Evolutionary conservation across 169 alveolate genomes (phyloP).

Genomic region (Plasmodium malariae): DNA sequence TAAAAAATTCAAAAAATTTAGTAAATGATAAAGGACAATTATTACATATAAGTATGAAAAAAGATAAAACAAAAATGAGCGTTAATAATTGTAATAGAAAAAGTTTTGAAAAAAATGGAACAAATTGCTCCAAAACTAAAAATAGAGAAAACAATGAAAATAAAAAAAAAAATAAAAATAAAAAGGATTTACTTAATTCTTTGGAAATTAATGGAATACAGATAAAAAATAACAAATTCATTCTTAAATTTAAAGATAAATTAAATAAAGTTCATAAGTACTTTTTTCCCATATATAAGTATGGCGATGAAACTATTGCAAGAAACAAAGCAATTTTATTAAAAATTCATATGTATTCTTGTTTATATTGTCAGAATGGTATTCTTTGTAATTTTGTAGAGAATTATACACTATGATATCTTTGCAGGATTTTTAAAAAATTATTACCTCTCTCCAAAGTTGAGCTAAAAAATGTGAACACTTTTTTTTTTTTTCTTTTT

Average conservation of each 20-base stretch:
- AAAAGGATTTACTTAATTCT: constrained; percentile 20
- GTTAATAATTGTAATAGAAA: not conserved
- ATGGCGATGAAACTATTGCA: constrained; percentile 40
- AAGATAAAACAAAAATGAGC: not conserved
- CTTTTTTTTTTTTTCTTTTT: not conserved
- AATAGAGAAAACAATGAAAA: not conserved
- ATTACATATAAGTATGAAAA: not conserved
- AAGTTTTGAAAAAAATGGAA: not conserved
- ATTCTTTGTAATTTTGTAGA: constrained; percentile 61
- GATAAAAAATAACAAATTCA: constrained; percentile 43
- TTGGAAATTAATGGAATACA: constrained; percentile 18
- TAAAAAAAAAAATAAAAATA: constrained; percentile 4
- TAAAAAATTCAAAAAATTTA: constrained; percentile 1
- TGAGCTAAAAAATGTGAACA: not conserved
- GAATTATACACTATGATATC: constrained; percentile 27
- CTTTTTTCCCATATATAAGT: constrained; percentile 60
- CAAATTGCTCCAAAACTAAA: not conserved
- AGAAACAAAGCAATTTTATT: constrained; percentile 38
- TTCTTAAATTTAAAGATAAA: constrained; percentile 31
- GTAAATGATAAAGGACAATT: not conserved
- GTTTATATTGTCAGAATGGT: constrained; percentile 61
- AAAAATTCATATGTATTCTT: constrained; percentile 31
- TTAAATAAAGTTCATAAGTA: constrained; percentile 52
- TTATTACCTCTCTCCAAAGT: not conserved
- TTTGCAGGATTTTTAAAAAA: not conserved